Conservation (phyloP, 2,329 filamentous ascomycete species). For the Cephalotrichum gorgonifer region DNA sequence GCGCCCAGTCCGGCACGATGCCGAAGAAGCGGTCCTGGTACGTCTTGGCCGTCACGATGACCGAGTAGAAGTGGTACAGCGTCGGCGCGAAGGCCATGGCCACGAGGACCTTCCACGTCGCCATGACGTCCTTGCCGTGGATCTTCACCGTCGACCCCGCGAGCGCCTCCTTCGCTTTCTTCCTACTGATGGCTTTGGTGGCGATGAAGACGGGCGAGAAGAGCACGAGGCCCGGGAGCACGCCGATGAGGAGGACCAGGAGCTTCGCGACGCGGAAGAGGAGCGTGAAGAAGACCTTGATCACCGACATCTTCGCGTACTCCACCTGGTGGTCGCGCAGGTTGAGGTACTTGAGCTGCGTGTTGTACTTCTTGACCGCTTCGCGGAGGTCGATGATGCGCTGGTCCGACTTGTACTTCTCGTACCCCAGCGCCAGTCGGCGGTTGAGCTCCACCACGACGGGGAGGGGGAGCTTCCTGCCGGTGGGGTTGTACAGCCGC, state of each 20-base stretch:
- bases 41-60: conserved; percentile 64
- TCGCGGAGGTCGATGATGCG: conserved; percentile 68
- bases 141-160: conserved; percentile 84
- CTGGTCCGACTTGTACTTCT: conserved; percentile 82
- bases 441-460: conserved; percentile 92
- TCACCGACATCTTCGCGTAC: conserved; percentile 74
- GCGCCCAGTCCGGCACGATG: conserved; percentile 68
- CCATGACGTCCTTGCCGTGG: conserved; percentile 79
- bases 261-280: conserved; percentile 76
- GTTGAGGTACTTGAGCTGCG: conserved; percentile 72
- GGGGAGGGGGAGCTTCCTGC: conserved; percentile 84
- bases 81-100: conserved; percentile 72
- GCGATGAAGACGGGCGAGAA: conserved; percentile 84
- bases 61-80: conserved; percentile 73
- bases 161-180: conserved; percentile 74
- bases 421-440: conserved; percentile 82
- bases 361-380: conserved; percentile 77
- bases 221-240: conserved; percentile 75
- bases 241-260: conserved; percentile 63
- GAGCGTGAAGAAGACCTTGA: conserved; percentile 65
- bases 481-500: conserved; percentile 85
- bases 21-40: conserved; percentile 75
- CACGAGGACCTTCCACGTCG: conserved; percentile 90
- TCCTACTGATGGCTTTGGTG: conserved; percentile 70
- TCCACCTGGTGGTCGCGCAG: conserved; percentile 91